Evolutionary conservation across 345 rosid species (phyloP), one percentile per base, ranked within the genome.

Genomic region (Noccaea caerulescens): DNA sequence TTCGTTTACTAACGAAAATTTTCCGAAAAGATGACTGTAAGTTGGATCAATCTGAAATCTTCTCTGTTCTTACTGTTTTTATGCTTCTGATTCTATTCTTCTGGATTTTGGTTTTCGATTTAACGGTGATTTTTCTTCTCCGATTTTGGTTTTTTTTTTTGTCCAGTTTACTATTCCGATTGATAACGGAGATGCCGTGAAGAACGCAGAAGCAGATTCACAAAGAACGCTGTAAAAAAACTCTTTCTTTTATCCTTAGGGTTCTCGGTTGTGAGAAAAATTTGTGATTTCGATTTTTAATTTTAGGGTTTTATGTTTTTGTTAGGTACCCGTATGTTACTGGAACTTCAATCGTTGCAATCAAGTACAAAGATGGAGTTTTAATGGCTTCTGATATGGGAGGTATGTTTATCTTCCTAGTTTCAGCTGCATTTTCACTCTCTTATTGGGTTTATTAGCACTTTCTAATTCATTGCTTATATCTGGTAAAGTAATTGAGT

Each of bases 321-420:
- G 52, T 4, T 53, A 88, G 99, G 83, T 83, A 87, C 54, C 99
- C 99, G 4, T 94, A 86, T 60, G 99, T 94, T 53, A 94, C 99
- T 41, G 99, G 99, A 49, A 88, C 99, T 2, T 91, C 99, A 4
- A 89, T 89, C 39, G 88, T 91, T 30, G 99, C 99, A 76, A 50
- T 94, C 71, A 94, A 94, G 83, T 94, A 88, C 76, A 89, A 87
- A 72, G 98, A 94, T 79, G 99, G 99, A 14, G 88, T 94, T 63
- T 71, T 94, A 71, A 91, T 94, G 99, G 93, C 98, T 46, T 86
- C 97, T 82, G 98, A 91, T 64, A 94, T 87, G 95, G 98, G 95
- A 82, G 97, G 97, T 91, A 49, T 60, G 49, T 57, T 71, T 14
- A 11, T 7, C 25, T 8, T 13, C 27, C 2, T 55, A 3, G 32